Percentiles rank a stretch among this genome's conserved stretches.
These are phyloP conservation scores for Solanum pinnatisectum DNA, from an alignment of 257 asterid species.

Conservation along the genomic window DNA sequence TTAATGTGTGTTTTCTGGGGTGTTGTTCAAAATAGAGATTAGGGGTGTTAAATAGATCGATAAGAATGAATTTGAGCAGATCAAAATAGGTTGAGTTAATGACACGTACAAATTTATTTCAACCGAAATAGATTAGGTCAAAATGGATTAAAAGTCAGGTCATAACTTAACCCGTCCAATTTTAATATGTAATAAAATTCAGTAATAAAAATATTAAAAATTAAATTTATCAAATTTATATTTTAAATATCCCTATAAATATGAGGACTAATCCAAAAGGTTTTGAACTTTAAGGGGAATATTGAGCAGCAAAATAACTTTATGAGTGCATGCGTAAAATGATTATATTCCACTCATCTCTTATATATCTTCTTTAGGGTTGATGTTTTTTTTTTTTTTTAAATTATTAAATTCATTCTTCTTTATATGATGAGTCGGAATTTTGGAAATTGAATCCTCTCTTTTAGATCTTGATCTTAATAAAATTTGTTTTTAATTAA, in stretches of 20 bases:
- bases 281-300: not conserved
- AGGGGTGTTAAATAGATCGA: not conserved
- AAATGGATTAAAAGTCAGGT: not conserved
- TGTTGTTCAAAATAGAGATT: not conserved
- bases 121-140: not conserved
- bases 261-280: not conserved
- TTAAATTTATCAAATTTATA: not conserved
- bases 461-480: too few species aligned
- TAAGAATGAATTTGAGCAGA: not conserved
- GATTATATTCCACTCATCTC: not conserved
- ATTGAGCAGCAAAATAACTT: not conserved
- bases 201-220: not conserved
- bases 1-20: not conserved
- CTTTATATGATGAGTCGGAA: not conserved
- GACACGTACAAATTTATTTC: not conserved
- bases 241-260: not conserved
- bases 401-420: too few species aligned
- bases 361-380: not conserved
- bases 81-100: not conserved
- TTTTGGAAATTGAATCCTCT: not conserved
- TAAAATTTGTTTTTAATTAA: too few species aligned
- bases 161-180: not conserved
- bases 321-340: not conserved
- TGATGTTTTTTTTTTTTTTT: not conserved
- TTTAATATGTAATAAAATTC: not conserved